Evolutionary conservation across 2,329 filamentous ascomycete species (phyloP).

Genomic region (Claviceps capensis): DNA sequence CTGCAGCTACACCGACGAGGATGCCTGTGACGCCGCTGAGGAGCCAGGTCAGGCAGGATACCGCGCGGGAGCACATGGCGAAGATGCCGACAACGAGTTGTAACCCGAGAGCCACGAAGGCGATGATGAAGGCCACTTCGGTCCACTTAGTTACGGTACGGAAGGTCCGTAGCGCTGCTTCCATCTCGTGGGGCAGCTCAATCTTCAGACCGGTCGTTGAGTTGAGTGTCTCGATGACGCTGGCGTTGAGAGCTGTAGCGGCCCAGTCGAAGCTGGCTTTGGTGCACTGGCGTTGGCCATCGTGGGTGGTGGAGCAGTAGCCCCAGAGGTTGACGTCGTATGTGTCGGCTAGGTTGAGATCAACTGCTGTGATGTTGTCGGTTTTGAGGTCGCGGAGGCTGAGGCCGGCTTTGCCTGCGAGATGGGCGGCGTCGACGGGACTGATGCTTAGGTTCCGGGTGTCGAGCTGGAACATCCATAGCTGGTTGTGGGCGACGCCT

Average conservation of each 20-base stretch:
- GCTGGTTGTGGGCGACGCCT: slow-evolving; percentile 40
- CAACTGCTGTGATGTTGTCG: slow-evolving; percentile 40
- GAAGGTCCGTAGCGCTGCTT: slow-evolving; percentile 58
- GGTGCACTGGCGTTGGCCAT: slow-evolving; percentile 50
- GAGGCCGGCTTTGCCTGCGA: slow-evolving; percentile 18
- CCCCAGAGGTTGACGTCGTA: slow-evolving; percentile 80
- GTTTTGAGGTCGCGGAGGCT: slow-evolving; percentile 12
- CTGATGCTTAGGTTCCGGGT: slow-evolving; percentile 39
- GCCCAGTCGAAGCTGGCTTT: slow-evolving; percentile 64
- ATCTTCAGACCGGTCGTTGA: slow-evolving; percentile 38
- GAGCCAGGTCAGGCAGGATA: slow-evolving; percentile 72
- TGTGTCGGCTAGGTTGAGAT: slow-evolving; percentile 54
- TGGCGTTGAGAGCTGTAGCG: slow-evolving; percentile 53
- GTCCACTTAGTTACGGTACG: slow-evolving; percentile 66
- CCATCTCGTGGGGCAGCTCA: slow-evolving; percentile 53
- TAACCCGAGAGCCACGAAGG: slow-evolving; percentile 52
- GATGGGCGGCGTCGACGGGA: slow-evolving; percentile 20
- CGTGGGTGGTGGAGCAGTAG: slow-evolving; percentile 57
- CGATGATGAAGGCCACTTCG: slow-evolving; percentile 65
- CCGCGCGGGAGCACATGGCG: slow-evolving; percentile 67
- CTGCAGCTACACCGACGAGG: slow-evolving; percentile 47
- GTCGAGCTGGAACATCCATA: slow-evolving; percentile 49
- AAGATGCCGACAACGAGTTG: slow-evolving; percentile 71
- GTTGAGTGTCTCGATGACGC: slow-evolving; percentile 37
- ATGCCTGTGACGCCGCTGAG: slow-evolving; percentile 49